A percentile compares a stretch with the other conserved stretches of the same genome.
phyloP scores from a whole-genome alignment of 768 basidiomycete genomes.

The Lactarius sanguifluus region DNA sequence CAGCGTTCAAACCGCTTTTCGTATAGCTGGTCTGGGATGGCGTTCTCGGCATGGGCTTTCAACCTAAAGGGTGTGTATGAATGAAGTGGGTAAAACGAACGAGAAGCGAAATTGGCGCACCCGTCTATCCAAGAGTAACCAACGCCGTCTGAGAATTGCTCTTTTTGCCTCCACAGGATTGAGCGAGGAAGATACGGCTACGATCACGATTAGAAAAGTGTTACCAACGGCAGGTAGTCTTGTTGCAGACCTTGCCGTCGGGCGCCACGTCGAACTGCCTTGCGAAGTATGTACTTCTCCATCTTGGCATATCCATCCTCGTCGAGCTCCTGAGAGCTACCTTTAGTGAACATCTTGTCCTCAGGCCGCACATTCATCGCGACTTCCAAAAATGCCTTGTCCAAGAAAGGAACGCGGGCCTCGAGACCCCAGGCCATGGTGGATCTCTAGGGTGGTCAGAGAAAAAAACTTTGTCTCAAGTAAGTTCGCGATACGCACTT shows the following conservation, averaged over 20 bases:
- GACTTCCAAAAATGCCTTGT: conserved; percentile 93
- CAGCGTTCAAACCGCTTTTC: conserved; percentile 71
- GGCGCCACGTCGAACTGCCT: conserved; percentile 90
- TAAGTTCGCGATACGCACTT: conserved; percentile 57
- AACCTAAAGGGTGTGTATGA: conserved; percentile 52
- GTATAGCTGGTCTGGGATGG: conserved; percentile 82
- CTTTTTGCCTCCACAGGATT: conserved; percentile 98
- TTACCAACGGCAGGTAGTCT: conserved; percentile 9
- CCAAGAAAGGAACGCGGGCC: conserved; percentile 97
- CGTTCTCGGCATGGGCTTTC: conserved; percentile 77
- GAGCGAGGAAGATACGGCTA: conserved; percentile 91
- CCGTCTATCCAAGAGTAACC: conserved; percentile 99
- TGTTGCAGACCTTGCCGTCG: conserved; percentile 59
- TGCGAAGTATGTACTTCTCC: conserved; percentile 99
- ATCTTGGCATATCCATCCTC: conserved; percentile 86
- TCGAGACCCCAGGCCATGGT: conserved; percentile 99
- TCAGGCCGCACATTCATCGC: conserved; percentile 88
- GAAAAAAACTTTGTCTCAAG: background rate
- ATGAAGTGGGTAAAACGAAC: conserved; percentile 2
- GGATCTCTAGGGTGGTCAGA: conserved; percentile 47
- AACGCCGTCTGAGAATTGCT: conserved; percentile 98
- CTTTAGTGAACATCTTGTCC: conserved; percentile 88
- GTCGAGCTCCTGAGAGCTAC: conserved; percentile 68
- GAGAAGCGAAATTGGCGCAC: conserved; percentile 38
- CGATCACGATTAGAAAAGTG: background rate